A percentile compares a stretch with the other conserved stretches of the same genome.
Evolutionary conservation across 257 asterid species (phyloP).

Genomic region (Gentiana macrophylla): DNA sequence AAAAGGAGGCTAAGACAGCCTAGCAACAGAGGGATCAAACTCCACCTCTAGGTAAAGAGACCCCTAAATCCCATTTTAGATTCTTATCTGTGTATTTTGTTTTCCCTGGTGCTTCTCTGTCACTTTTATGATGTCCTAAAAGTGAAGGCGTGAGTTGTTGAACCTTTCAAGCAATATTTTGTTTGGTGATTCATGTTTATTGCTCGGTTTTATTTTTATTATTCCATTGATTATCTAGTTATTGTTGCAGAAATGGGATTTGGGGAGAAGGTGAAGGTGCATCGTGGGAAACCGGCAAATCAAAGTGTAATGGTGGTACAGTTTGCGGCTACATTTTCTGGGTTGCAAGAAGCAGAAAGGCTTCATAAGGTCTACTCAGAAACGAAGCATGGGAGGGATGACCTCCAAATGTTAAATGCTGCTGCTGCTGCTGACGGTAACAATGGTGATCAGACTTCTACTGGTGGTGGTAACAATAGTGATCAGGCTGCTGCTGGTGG

Average conservation of each 20-base stretch:
- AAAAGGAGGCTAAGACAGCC: no score
- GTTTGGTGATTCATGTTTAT: no score
- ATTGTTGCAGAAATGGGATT: constrained; percentile 43
- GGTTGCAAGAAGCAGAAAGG: constrained; percentile 57
- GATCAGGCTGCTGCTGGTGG: constrained; percentile 9
- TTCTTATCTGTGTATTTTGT: no score
- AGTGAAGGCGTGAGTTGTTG: no score
- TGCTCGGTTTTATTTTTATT: neutral
- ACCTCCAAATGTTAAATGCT: constrained; percentile 15
- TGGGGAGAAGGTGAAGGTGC: constrained; percentile 42
- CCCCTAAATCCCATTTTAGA: no score
- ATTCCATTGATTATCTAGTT: neutral
- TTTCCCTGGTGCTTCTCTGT: no score
- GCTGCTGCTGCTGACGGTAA: constrained; percentile 5
- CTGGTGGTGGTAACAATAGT: no score
- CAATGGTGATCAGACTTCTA: no score
- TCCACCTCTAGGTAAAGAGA: no score
- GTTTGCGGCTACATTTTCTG: constrained; percentile 58
- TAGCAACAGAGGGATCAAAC: no score
- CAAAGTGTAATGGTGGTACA: constrained; percentile 51
- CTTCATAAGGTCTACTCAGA: constrained; percentile 28
- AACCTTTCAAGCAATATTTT: no score
- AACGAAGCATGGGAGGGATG: constrained; percentile 37
- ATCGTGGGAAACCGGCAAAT: constrained; percentile 52
- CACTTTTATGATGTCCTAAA: no score